A percentile compares a stretch with the other conserved stretches of the same genome.
Evolutionary conservation across 2,329 filamentous ascomycete genomes (phyloP).

Genomic region (Eurotiales sp.): DNA sequence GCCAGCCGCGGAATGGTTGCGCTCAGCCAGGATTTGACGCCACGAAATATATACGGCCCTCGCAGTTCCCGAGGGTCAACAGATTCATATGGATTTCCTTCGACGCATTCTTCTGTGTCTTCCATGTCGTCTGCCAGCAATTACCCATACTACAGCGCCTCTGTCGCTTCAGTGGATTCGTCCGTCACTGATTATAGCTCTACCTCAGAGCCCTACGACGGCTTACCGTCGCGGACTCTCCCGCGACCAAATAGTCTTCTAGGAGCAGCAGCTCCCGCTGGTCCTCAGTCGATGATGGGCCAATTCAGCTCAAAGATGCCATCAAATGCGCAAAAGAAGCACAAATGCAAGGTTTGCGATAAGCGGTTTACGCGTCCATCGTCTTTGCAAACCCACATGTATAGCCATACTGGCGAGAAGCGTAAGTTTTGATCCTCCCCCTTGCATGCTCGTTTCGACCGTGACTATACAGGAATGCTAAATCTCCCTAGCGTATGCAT

Average conservation of each 20-base stretch:
- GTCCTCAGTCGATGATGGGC: constrained; percentile 96
- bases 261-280: constrained; percentile 65
- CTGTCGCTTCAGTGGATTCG: constrained; percentile 64
- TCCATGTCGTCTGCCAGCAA: constrained; percentile 81
- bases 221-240: constrained; percentile 74
- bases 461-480: not conserved
- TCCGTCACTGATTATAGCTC: constrained; percentile 93
- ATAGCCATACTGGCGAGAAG: constrained; percentile 97
- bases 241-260: constrained; percentile 70
- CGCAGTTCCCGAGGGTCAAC: constrained; percentile 65
- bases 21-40: constrained; percentile 87
- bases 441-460: not conserved
- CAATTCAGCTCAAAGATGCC: constrained; percentile 97
- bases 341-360: constrained; percentile 98
- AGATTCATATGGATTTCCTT: constrained; percentile 89
- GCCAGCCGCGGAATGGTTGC: constrained; percentile 92
- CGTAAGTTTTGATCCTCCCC: constrained; percentile 64
- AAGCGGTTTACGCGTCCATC: constrained; percentile 95
- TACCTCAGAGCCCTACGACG: constrained; percentile 77
- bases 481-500: constrained; percentile 71
- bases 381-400: constrained; percentile 95
- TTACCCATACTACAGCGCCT: constrained; percentile 83
- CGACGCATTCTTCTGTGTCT: constrained; percentile 85
- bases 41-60: constrained; percentile 80
- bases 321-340: constrained; percentile 96